phyloP scores from a whole-genome alignment of 2,329 filamentous ascomycete species.

The Lomentospora prolificans region DNA sequence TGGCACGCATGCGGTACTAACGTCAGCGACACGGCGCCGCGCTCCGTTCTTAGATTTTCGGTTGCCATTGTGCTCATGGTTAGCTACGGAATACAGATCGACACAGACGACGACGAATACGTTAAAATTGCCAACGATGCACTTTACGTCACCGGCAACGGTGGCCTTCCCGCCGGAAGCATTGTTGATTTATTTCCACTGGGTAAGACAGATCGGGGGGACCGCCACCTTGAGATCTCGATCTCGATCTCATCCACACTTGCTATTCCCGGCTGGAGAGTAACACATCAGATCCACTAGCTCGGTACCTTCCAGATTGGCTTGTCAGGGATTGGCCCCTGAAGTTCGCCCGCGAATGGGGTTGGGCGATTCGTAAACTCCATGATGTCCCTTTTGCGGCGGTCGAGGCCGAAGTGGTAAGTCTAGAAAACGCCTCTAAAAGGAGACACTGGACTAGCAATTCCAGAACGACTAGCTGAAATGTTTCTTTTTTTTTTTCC shows the following conservation, averaged over 20 bases:
- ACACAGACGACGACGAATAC: slow-evolving; percentile 19
- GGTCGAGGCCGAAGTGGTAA: slow-evolving; percentile 19
- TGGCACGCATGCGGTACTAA: too few relatives aligned
- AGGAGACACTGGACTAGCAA: too few relatives aligned
- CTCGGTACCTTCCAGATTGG: slow-evolving; percentile 19
- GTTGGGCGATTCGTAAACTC: slow-evolving; percentile 23
- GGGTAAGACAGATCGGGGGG: slow-evolving; percentile 14
- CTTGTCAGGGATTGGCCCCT: slow-evolving; percentile 21
- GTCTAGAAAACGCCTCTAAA: slow-evolving; percentile 7
- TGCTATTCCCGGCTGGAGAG: too few relatives aligned
- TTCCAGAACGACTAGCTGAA: too few relatives aligned
- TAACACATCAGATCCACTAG: too few relatives aligned
- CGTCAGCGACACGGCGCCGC: too few relatives aligned
- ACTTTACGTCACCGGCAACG: slow-evolving; percentile 21
- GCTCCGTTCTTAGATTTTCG: slow-evolving; percentile 15
- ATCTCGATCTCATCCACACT: too few relatives aligned
- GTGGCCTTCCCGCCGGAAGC: slow-evolving; percentile 20
- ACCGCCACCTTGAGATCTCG: too few relatives aligned
- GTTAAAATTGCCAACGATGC: slow-evolving; percentile 21
- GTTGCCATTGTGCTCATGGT: slow-evolving; percentile 23
- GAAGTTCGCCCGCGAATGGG: slow-evolving; percentile 22
- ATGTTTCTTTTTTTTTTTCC: too few relatives aligned
- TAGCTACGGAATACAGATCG: slow-evolving; percentile 21
- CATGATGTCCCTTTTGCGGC: slow-evolving; percentile 22
- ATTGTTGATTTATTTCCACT: slow-evolving; percentile 36